These are phyloP conservation scores for Nasturtium officinale DNA, from an alignment of 345 rosid genomes.

Conservation along the genomic window DNA sequence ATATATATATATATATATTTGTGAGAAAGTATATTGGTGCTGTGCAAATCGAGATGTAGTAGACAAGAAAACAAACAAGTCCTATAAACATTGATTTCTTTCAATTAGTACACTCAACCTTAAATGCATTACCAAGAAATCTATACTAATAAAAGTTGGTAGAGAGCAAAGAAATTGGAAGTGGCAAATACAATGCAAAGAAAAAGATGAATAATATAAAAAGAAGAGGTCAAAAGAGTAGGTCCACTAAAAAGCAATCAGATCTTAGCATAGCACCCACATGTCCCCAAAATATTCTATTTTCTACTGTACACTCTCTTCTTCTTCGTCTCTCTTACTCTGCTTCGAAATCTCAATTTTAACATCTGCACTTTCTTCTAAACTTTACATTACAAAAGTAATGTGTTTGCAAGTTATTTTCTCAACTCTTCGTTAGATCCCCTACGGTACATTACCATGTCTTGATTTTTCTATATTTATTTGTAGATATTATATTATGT, in stretches of 20 bases:
- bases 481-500: slow-evolving; percentile 18
- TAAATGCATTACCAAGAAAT: slow-evolving; percentile 21
- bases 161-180: slow-evolving; percentile 16
- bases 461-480: neutral
- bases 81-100: slow-evolving; percentile 25
- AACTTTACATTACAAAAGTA: neutral
- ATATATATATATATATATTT: no score
- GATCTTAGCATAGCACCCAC: slow-evolving; percentile 43
- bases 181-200: slow-evolving; percentile 19
- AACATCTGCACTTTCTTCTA: slow-evolving; percentile 22
- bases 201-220: slow-evolving; percentile 14
- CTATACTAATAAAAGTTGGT: neutral
- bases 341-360: slow-evolving; percentile 32
- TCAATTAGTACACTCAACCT: slow-evolving; percentile 29
- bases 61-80: slow-evolving; percentile 38
- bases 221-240: slow-evolving; percentile 44
- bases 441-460: slow-evolving; percentile 36
- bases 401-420: neutral
- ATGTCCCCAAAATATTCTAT: slow-evolving; percentile 46
- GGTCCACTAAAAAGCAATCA: slow-evolving; percentile 37
- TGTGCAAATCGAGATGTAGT: slow-evolving; percentile 8
- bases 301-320: slow-evolving; percentile 46
- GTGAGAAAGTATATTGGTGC: slow-evolving; percentile 23
- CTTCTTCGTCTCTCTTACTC: slow-evolving; percentile 30
- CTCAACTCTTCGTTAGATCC: slow-evolving; percentile 32